Evolutionary conservation across 2,329 filamentous ascomycete genomes (phyloP).

Genomic region (Malbranchea zuffiana): DNA sequence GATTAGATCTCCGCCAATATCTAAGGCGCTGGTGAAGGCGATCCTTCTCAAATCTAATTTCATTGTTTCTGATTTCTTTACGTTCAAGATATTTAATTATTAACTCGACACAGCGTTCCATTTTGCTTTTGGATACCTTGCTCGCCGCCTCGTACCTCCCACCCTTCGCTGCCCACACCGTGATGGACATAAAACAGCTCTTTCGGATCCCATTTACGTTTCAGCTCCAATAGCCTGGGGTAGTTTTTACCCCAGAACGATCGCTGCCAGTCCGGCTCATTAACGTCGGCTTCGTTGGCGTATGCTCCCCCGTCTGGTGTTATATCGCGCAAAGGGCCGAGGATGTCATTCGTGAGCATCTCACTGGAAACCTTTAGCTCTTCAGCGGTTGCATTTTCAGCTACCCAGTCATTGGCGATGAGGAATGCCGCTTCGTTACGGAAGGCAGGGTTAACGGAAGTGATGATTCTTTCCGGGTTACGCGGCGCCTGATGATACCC

Average conservation of each 20-base stretch:
- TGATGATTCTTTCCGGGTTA: no score
- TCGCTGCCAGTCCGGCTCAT: constrained; percentile 17
- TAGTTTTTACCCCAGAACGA: constrained; percentile 20
- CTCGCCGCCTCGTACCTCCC: constrained; percentile 4
- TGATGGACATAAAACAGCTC: constrained; percentile 5
- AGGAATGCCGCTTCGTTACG: background rate
- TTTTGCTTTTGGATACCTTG: constrained; percentile 3
- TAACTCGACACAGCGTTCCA: constrained; percentile 6
- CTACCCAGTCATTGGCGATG: background rate
- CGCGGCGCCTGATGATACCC: constrained; percentile 8
- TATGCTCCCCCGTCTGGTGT: constrained; percentile 16
- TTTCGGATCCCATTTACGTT: constrained; percentile 21
- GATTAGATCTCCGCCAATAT: no score
- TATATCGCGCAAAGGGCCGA: constrained; percentile 25
- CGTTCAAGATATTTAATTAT: no score
- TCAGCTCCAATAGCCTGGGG: constrained; percentile 18
- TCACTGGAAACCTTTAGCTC: constrained; percentile 15
- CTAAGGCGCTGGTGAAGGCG: no score
- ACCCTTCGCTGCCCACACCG: constrained; percentile 7
- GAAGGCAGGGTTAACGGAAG: constrained; percentile 2
- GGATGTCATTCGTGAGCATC: constrained; percentile 21
- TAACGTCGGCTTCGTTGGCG: constrained; percentile 10
- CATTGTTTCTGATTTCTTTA: no score
- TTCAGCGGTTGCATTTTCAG: constrained; percentile 10
- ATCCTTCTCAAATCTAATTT: no score